Evolutionary conservation across 305 asterid genomes (phyloP).

Genomic region (Solanum hybrid): DNA sequence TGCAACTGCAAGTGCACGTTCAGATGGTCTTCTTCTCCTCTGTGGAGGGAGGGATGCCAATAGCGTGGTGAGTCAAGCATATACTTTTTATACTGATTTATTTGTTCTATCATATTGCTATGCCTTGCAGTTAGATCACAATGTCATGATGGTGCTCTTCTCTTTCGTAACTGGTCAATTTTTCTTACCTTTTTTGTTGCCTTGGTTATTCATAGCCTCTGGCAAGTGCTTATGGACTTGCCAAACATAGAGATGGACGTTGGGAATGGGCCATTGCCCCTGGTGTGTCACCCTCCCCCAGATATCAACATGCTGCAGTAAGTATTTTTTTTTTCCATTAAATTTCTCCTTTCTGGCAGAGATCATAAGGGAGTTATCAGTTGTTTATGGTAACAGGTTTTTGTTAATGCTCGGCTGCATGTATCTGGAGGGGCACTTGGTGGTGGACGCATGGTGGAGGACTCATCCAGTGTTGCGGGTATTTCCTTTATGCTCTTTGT

Average conservation of each 20-base stretch:
- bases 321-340: constrained; percentile 11
- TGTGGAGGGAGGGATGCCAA: constrained; percentile 99
- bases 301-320: constrained; percentile 99
- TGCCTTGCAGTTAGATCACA: too few species aligned
- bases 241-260: constrained; percentile 99
- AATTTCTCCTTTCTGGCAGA: background rate
- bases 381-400: too few species aligned
- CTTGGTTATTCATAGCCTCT: constrained; percentile 53
- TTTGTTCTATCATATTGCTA: background rate
- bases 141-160: background rate
- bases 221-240: constrained; percentile 97
- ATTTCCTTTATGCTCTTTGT: constrained; percentile 12
- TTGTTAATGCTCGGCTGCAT: constrained; percentile 77
- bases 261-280: constrained; percentile 99
- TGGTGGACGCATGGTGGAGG: constrained; percentile 99
- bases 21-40: constrained; percentile 98
- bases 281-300: constrained; percentile 91
- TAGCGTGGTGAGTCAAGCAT: constrained; percentile 71
- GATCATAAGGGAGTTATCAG: too few species aligned
- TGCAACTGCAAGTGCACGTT: constrained; percentile 98
- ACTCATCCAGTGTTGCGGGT: constrained; percentile 98
- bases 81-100: background rate
- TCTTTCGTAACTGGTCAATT: background rate
- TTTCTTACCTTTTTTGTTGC: background rate
- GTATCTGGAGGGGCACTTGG: constrained; percentile 99